phyloP scores from a whole-genome alignment of 805 yeast species.

The Candida methanosorbosa region DNA sequence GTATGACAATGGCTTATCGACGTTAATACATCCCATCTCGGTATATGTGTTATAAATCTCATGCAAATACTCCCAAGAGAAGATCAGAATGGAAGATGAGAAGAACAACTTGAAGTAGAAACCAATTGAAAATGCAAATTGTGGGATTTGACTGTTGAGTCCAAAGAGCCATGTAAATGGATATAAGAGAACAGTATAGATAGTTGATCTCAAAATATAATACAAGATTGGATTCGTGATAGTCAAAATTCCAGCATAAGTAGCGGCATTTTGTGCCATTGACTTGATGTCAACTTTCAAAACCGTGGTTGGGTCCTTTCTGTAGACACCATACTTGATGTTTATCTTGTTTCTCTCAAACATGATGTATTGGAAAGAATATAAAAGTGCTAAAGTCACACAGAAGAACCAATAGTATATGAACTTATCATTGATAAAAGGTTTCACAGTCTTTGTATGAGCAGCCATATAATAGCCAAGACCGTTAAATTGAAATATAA shows the following conservation, averaged over 20 bases:
- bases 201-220: constrained; percentile 27
- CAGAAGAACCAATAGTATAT: constrained; percentile 43
- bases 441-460: constrained; percentile 30
- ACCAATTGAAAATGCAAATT: constrained; percentile 23
- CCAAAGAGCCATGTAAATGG: constrained; percentile 24
- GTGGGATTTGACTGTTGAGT: constrained; percentile 34
- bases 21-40: constrained; percentile 64
- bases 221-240: constrained; percentile 30
- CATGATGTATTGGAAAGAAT: constrained; percentile 40
- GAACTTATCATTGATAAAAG: constrained; percentile 33
- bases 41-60: constrained; percentile 56
- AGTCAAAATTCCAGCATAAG: constrained; percentile 22
- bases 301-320: constrained; percentile 28
- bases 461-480: constrained; percentile 21
- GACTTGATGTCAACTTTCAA: constrained; percentile 12
- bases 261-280: constrained; percentile 26
- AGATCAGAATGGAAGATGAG: constrained; percentile 26
- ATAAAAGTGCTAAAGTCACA: constrained; percentile 30
- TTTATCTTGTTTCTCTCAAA: constrained; percentile 48
- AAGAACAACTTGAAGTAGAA: constrained; percentile 23
- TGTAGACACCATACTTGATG: constrained; percentile 34
- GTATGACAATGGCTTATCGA: constrained; percentile 50
- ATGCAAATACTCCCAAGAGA: constrained; percentile 48
- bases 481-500: constrained; percentile 13
- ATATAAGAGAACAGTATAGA: constrained; percentile 30